These are phyloP conservation scores for Leishmania major DNA, from an alignment of 208 protist genomes.

Conservation along the genomic window DNA sequence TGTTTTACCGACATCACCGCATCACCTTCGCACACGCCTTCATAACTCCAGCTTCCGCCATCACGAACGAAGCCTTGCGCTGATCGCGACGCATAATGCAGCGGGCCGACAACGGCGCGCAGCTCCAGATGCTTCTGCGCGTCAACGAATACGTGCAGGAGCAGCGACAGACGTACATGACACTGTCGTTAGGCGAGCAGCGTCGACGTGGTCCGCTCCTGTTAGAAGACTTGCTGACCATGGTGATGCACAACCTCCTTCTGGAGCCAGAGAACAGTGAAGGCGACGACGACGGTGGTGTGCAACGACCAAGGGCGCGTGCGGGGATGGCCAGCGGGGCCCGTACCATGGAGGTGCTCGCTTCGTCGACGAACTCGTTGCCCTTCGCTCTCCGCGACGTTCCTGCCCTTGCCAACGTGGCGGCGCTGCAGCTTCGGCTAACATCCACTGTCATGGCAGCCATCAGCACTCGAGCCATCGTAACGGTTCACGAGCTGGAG, in stretches of 20 bases:
- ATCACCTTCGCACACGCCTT: not conserved
- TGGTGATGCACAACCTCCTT: conserved; percentile 8
- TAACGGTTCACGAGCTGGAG: conserved; percentile 86
- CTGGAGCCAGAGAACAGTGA: not conserved
- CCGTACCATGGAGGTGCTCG: not conserved
- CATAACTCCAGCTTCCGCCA: not conserved
- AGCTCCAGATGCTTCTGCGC: conserved; percentile 11
- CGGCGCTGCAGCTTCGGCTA: conserved; percentile 52
- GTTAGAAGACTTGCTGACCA: conserved; percentile 15
- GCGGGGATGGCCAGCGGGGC: not conserved
- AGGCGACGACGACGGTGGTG: not conserved
- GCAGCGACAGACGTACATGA: conserved; percentile 11
- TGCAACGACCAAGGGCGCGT: not conserved
- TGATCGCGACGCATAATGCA: not conserved
- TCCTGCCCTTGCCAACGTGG: conserved; percentile 49
- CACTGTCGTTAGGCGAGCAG: conserved; percentile 13
- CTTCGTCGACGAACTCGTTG: conserved; percentile 17
- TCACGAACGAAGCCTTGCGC: not conserved
- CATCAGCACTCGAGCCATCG: conserved; percentile 68
- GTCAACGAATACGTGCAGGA: conserved; percentile 19
- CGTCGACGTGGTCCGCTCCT: conserved; percentile 24
- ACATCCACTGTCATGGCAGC: conserved; percentile 54
- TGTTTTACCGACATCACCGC: not conserved
- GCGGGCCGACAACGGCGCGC: not conserved
- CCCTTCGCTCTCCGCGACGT: conserved; percentile 67